A percentile compares a stretch with the other conserved stretches of the same genome.
These are phyloP conservation scores for Cenococcum geophilum DNA, from an alignment of 495 filamentous ascomycete genomes.

Conservation along the genomic window DNA sequence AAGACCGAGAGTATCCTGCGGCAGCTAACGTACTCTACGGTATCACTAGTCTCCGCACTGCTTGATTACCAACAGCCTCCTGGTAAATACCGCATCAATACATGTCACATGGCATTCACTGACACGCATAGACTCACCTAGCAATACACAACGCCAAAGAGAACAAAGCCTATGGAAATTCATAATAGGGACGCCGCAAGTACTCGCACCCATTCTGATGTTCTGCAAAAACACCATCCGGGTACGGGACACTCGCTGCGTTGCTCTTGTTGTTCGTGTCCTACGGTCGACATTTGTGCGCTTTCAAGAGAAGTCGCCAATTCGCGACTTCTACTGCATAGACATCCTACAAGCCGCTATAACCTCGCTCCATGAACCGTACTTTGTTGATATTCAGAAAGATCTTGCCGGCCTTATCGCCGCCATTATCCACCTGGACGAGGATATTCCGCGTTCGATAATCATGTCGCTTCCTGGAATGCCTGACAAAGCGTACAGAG, in stretches of 20 bases:
- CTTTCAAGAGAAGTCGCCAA: constrained; percentile 36
- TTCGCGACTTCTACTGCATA: constrained; percentile 84
- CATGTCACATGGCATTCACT: neutral
- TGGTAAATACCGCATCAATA: constrained; percentile 40
- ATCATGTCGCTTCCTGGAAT: constrained; percentile 56
- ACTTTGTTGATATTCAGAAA: constrained; percentile 94
- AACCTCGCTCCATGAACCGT: constrained; percentile 84
- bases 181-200: constrained; percentile 67
- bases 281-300: constrained; percentile 23
- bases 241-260: constrained; percentile 86
- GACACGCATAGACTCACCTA: constrained; percentile 3
- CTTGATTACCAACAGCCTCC: constrained; percentile 61
- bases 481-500: constrained; percentile 47
- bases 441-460: constrained; percentile 49
- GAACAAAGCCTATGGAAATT: constrained; percentile 45
- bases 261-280: constrained; percentile 71
- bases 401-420: constrained; percentile 86
- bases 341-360: constrained; percentile 79
- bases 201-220: constrained; percentile 80
- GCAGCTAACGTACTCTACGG: constrained; percentile 86
- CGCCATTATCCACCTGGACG: constrained; percentile 71
- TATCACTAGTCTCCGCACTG: constrained; percentile 81
- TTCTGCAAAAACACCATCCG: constrained; percentile 87
- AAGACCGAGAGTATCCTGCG: constrained; percentile 93
- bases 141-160: constrained; percentile 6